Evolutionary conservation across 169 alveolate genomes (phyloP), one percentile per base, ranked within the genome.

Genomic region (Cryptosporidium sp.): DNA sequence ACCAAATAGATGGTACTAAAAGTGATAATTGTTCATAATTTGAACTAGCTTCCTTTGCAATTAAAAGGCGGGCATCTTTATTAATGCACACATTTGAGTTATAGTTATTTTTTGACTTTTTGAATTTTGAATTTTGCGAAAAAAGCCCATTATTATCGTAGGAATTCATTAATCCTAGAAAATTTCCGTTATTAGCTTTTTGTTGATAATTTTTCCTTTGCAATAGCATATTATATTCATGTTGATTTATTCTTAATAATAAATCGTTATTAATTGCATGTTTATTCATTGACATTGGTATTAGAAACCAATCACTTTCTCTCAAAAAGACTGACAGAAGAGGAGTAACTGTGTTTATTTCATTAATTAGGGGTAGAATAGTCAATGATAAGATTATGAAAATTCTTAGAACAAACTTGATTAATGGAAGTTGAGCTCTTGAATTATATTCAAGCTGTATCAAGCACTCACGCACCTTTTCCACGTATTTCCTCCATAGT

Each of bases 301-400:
- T 8, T 10, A 80, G 33, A 26, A 80, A 39, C 89, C 89, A 80
- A 43, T 80, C 51, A 43, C 29, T 80, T 26, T 80, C 89, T 26
- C 67, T 80, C 21, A 80, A 14, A 43, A 80, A 80, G 21, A 62
- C 51, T n/a, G 80, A 61, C 23, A 80, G 16, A 2, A 80, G 70
- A n/a, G 89, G 89, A 41, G 70, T 43, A 16, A 80, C 68, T 23
- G 89, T 37, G 21, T 80, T 35, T 7, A 80, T 26, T 37, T 80
- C 89, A 26, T 80, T 80, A 33, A 80, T 80, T 29, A 80, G 43
- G 0, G 89, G 89, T 29, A 80, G 48, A 6, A 80, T 23, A 21
- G 89, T 80, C 12, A 80, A 45, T 14, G 75, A 29, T 7, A 80
- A 14, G 9, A 80, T 80, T 1, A 80, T 80, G 55, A 80, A 80